Evolutionary conservation across 495 filamentous ascomycete genomes (phyloP).

Genomic region (Talaromyces stipitatus): DNA sequence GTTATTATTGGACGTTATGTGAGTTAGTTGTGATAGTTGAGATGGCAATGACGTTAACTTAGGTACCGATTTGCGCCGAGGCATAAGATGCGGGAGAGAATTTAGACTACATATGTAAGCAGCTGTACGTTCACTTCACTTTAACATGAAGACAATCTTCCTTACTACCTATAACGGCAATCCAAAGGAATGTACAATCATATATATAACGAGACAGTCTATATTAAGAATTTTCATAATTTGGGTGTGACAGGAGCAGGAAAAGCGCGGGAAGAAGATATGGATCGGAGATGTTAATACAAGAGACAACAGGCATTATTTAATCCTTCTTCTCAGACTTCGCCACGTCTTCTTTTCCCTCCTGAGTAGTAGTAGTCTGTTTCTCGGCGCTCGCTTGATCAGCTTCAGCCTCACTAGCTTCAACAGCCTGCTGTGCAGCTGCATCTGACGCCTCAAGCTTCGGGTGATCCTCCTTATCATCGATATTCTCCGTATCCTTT

Average conservation of each 20-base stretch:
- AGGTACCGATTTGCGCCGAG: too few species aligned
- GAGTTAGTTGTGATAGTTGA: too few species aligned
- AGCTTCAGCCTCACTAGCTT: constrained; percentile 7
- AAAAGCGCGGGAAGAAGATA: background rate
- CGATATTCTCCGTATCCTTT: constrained; percentile 74
- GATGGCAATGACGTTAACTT: too few species aligned
- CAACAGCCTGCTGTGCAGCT: constrained; percentile 1
- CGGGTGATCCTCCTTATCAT: constrained; percentile 54
- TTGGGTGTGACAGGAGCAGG: background rate
- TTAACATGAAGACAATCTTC: too few species aligned
- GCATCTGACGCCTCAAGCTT: background rate
- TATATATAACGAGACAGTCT: background rate
- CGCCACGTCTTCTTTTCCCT: constrained; percentile 15
- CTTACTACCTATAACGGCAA: too few species aligned
- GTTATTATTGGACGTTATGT: too few species aligned
- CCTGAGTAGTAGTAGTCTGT: constrained; percentile 9
- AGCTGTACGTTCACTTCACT: too few species aligned
- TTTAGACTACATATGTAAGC: too few species aligned
- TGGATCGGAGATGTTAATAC: background rate
- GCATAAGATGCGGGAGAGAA: too few species aligned
- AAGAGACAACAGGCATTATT: too few species aligned
- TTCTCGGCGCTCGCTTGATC: constrained; percentile 1
- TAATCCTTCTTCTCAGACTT: constrained; percentile 2
- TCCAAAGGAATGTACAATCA: constrained; percentile 1
- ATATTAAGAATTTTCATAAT: background rate